A percentile compares a stretch with the other conserved stretches of the same genome.
Evolutionary conservation across 2,329 filamentous ascomycete species (phyloP).

Genomic region (Pezicula carpinea): DNA sequence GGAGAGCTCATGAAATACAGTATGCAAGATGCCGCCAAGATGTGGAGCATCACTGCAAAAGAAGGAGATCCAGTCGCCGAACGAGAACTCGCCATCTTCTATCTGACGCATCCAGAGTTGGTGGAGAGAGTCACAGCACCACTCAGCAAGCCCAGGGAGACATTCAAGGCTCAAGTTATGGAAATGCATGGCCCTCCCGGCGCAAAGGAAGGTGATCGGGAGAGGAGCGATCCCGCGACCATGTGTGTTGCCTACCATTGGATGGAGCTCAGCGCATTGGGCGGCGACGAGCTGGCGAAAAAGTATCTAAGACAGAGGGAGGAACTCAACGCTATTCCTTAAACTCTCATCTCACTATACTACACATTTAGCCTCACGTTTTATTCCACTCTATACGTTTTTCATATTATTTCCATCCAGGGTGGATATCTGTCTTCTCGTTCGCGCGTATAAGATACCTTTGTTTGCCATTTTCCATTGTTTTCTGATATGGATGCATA

Average conservation of each 20-base stretch:
- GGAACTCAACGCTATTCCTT: conserved; percentile 28
- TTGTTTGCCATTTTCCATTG: too few relatives aligned
- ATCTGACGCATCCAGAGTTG: conserved; percentile 85
- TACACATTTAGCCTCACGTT: background rate
- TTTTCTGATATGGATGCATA: too few relatives aligned
- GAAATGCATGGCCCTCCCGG: conserved; percentile 53
- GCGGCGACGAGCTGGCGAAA: conserved; percentile 81
- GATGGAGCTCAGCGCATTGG: conserved; percentile 86
- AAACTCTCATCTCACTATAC: conserved; percentile 1
- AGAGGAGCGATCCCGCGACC: conserved; percentile 73
- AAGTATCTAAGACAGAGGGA: conserved; percentile 68
- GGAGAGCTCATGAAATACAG: conserved; percentile 55
- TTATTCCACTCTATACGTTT: too few relatives aligned
- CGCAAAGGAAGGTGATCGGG: conserved; percentile 47
- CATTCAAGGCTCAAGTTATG: conserved; percentile 86
- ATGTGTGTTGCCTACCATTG: conserved; percentile 96
- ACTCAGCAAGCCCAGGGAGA: conserved; percentile 77
- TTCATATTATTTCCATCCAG: too few relatives aligned
- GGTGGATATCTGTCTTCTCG: too few relatives aligned
- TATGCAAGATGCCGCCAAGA: conserved; percentile 76
- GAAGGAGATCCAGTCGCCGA: conserved; percentile 87
- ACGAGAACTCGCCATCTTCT: conserved; percentile 88
- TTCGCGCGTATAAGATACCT: too few relatives aligned
- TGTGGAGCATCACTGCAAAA: conserved; percentile 91
- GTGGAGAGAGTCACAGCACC: conserved; percentile 77